Evolutionary conservation across 768 basidiomycete species (phyloP).

Genomic region (Dacryopinax primogenitus): DNA sequence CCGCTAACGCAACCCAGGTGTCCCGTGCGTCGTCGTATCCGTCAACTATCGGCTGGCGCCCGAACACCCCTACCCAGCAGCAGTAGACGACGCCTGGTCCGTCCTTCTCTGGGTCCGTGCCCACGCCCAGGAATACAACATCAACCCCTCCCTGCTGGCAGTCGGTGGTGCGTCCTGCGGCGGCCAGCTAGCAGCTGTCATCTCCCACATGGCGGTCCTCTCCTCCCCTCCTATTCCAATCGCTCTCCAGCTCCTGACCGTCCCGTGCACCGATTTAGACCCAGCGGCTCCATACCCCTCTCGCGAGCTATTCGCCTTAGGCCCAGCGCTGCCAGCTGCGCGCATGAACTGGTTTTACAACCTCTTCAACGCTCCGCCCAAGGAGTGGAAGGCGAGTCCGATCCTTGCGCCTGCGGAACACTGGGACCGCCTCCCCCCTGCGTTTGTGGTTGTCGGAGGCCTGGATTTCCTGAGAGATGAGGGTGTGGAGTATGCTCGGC

Average conservation of each 20-base stretch:
- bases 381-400: conserved; percentile 52
- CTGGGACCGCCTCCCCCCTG: conserved; percentile 39
- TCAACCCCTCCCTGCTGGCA: conserved; percentile 44
- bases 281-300: conserved; percentile 31
- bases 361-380: conserved; percentile 52
- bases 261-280: conserved; percentile 50
- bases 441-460: conserved; percentile 54
- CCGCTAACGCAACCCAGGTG: conserved; percentile 29
- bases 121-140: conserved; percentile 34
- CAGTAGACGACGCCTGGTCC: conserved; percentile 58
- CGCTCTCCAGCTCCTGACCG: conserved; percentile 50
- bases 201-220: conserved; percentile 49
- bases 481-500: conserved; percentile 49
- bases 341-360: conserved; percentile 65
- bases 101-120: conserved; percentile 47
- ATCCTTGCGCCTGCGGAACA: conserved; percentile 50
- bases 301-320: conserved; percentile 46
- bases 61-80: conserved; percentile 56
- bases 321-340: conserved; percentile 45
- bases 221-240: conserved; percentile 40
- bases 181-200: conserved; percentile 54
- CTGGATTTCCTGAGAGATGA: conserved; percentile 56
- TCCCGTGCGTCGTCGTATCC: conserved; percentile 48
- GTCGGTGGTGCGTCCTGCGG: conserved; percentile 68
- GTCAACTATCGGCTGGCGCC: conserved; percentile 65